Percentiles rank a stretch among this genome's conserved stretches.
Evolutionary conservation across 139 green algal genomes (phyloP).

Genomic region (Tetradesmus lagerheimii): DNA sequence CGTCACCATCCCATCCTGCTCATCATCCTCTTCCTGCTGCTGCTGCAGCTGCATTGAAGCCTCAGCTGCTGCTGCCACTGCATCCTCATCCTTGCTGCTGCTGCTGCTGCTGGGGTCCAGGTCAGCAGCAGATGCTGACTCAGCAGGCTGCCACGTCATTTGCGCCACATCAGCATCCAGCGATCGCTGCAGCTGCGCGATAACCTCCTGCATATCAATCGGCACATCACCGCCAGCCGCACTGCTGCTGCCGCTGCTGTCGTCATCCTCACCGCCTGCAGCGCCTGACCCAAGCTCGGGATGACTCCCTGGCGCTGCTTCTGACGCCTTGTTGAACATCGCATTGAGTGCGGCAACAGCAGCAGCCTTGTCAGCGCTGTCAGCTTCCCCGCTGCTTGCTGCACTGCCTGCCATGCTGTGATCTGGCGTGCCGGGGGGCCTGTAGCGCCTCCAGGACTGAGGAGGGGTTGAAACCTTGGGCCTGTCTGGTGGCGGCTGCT

Average conservation of each 20-base stretch:
- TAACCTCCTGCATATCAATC: slow-evolving; percentile 3
- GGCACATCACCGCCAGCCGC: neutral
- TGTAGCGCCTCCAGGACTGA: neutral
- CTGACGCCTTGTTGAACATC: neutral
- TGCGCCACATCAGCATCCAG: slow-evolving; percentile 24
- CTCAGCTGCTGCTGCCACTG: slow-evolving; percentile 1
- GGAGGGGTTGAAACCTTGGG: neutral
- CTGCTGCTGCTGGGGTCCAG: neutral
- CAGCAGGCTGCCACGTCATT: neutral
- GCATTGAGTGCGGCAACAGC: slow-evolving; percentile 34
- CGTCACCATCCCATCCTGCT: neutral
- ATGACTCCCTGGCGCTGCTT: neutral
- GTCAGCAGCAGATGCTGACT: neutral
- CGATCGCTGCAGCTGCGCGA: slow-evolving; percentile 10
- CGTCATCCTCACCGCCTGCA: neutral
- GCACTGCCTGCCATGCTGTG: neutral
- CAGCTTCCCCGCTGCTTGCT: neutral
- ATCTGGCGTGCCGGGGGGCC: neutral
- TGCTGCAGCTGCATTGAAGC: neutral
- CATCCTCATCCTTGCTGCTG: neutral
- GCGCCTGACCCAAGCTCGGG: neutral
- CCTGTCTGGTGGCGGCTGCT: neutral
- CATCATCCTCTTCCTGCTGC: neutral
- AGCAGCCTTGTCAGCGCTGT: slow-evolving; percentile 31
- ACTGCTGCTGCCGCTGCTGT: slow-evolving; percentile 21